A percentile compares a stretch with the other conserved stretches of the same genome.
Evolutionary conservation across 2,329 filamentous ascomycete species (phyloP).

Genomic region (Alternaria incomplexa): DNA sequence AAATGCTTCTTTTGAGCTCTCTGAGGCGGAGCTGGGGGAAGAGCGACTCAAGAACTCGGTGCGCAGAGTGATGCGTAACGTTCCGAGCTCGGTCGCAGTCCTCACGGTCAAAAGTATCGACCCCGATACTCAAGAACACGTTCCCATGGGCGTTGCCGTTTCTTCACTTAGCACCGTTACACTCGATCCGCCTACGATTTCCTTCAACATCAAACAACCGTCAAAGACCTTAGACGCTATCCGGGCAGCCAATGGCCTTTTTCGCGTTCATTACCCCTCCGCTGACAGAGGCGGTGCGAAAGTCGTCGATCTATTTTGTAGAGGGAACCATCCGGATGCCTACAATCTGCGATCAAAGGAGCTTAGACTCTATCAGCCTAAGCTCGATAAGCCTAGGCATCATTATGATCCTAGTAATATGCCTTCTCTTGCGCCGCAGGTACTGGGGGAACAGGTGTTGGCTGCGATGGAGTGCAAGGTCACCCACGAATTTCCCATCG

Average conservation of each 20-base stretch:
- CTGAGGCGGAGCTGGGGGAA: conserved; percentile 4
- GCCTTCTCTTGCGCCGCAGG: conserved; percentile 21
- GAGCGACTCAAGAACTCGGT: conserved; percentile 18
- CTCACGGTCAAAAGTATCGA: conserved; percentile 52
- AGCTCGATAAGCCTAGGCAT: conserved; percentile 12
- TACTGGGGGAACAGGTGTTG: conserved; percentile 22
- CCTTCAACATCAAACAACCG: conserved; percentile 65
- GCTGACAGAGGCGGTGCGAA: conserved; percentile 34
- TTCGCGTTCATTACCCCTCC: conserved; percentile 60
- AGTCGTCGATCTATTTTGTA: conserved; percentile 38
- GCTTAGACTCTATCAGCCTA: conserved; percentile 11
- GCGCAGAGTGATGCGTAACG: conserved; percentile 57
- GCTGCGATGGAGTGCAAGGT: conserved; percentile 46
- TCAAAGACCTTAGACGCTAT: conserved; percentile 64
- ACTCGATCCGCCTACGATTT: conserved; percentile 63
- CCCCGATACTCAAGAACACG: conserved; percentile 11
- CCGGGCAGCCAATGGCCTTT: conserved; percentile 46
- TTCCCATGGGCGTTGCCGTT: conserved; percentile 58
- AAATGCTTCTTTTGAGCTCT: neutral
- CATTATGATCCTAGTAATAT: neutral
- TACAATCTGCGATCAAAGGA: conserved; percentile 23
- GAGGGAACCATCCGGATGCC: conserved; percentile 31
- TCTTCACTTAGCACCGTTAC: conserved; percentile 68
- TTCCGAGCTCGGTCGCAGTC: conserved; percentile 64
- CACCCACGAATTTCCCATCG: conserved; percentile 48